These are phyloP conservation scores for Epichloe gansuensis DNA, from an alignment of 2,329 filamentous ascomycete species.

Conservation along the genomic window DNA sequence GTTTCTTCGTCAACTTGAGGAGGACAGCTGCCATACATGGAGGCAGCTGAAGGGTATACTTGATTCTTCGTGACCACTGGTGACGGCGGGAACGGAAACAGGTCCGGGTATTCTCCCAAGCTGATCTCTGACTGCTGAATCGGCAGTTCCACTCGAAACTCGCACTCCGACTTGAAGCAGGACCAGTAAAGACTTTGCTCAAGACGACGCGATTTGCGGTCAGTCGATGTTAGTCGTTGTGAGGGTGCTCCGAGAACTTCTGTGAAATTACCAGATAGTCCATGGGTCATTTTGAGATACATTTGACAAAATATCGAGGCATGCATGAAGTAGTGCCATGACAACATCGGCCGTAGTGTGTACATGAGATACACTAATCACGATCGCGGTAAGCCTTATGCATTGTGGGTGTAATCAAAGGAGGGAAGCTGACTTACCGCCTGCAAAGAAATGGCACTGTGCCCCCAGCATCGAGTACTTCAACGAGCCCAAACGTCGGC, in stretches of 20 bases:
- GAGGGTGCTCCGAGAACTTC: slow-evolving; percentile 4
- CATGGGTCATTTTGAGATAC: slow-evolving; percentile 16
- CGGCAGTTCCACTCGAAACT: slow-evolving; percentile 26
- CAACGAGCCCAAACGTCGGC: slow-evolving; percentile 14
- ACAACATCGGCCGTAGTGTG: slow-evolving; percentile 20
- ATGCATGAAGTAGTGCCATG: slow-evolving; percentile 24
- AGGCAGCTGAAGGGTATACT: slow-evolving; percentile 9
- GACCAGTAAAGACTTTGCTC: slow-evolving; percentile 30
- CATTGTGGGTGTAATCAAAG: background rate
- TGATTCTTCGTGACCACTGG: slow-evolving; percentile 4
- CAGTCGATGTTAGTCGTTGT: background rate
- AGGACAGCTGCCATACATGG: slow-evolving; percentile 6
- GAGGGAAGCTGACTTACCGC: slow-evolving; percentile 7
- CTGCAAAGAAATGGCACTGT: slow-evolving; percentile 26
- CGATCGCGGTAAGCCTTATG: background rate
- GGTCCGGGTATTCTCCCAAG: slow-evolving; percentile 20
- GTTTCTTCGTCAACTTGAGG: slow-evolving; percentile 5
- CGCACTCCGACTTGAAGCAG: slow-evolving; percentile 30
- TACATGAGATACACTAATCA: slow-evolving; percentile 26
- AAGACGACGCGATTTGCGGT: slow-evolving; percentile 14
- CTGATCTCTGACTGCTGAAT: slow-evolving; percentile 23
- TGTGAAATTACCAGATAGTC: slow-evolving; percentile 6
- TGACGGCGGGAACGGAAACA: slow-evolving; percentile 16
- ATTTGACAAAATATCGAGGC: slow-evolving; percentile 20
- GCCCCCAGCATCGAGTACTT: slow-evolving; percentile 18